phyloP scores from a whole-genome alignment of 2,329 filamentous ascomycete species.

The Stemphylium beticola region DNA sequence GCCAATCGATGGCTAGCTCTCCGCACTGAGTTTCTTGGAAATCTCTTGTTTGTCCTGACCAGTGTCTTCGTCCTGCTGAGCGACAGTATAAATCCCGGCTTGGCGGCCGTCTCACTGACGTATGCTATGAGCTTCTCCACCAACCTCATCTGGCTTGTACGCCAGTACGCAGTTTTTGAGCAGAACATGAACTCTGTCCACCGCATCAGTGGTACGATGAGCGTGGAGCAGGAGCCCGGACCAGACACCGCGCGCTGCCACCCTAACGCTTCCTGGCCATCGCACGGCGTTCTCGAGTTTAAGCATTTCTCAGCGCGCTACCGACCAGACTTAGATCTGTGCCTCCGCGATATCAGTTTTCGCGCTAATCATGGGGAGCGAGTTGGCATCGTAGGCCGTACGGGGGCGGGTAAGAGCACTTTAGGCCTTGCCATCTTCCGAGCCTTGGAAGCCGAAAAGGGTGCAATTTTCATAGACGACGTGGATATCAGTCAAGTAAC shows the following conservation, averaged over 20 bases:
- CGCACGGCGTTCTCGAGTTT: conserved; percentile 70
- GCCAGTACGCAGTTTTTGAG: not conserved
- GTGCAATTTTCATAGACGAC: conserved; percentile 54
- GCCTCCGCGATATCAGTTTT: conserved; percentile 60
- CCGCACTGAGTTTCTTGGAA: not conserved
- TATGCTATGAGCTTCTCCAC: not conserved
- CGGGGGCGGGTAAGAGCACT: conserved; percentile 79
- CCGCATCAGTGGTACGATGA: not conserved
- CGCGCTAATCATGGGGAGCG: conserved; percentile 75
- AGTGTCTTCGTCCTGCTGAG: conserved; percentile 2
- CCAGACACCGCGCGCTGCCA: not conserved
- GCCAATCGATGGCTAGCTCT: not conserved
- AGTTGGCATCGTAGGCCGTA: conserved; percentile 79
- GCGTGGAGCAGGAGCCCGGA: not conserved
- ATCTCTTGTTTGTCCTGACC: conserved; percentile 1
- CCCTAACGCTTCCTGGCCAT: conserved; percentile 72
- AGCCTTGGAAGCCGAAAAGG: conserved; percentile 57
- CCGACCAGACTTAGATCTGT: conserved; percentile 53
- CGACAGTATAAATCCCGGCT: not conserved
- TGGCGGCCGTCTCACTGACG: not conserved
- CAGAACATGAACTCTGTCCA: conserved; percentile 3
- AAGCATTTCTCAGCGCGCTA: conserved; percentile 56
- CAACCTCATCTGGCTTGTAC: conserved; percentile 1
- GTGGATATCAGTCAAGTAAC: conserved; percentile 71
- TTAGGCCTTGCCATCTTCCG: conserved; percentile 83